phyloP scores from a whole-genome alignment of 2,329 filamentous ascomycete genomes.

The Falciphora oryzae region DNA sequence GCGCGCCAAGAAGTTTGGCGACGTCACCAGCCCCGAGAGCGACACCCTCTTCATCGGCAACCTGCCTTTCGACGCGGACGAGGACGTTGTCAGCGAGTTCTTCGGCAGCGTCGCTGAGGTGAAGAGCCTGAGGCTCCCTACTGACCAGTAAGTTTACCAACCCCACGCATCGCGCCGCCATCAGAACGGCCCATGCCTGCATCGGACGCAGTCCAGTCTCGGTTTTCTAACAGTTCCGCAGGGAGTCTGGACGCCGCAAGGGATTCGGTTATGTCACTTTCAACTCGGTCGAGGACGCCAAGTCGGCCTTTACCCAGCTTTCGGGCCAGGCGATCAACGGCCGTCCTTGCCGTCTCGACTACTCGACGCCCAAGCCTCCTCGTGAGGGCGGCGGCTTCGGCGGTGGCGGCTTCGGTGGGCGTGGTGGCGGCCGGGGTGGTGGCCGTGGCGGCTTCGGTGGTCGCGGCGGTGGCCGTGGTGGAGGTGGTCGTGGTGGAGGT shows the following conservation, averaged over 20 bases:
- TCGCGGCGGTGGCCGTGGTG: slow-evolving; percentile 26
- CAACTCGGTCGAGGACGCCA: slow-evolving; percentile 75
- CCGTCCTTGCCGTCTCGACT: slow-evolving; percentile 79
- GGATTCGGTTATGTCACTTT: slow-evolving; percentile 91
- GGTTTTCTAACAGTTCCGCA: slow-evolving; percentile 23
- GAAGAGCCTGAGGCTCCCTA: slow-evolving; percentile 79
- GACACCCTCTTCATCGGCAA: slow-evolving; percentile 92
- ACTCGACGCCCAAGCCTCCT: slow-evolving; percentile 59
- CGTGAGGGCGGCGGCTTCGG: slow-evolving; percentile 47
- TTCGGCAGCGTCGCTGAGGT: slow-evolving; percentile 68
- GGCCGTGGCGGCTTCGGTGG: slow-evolving; percentile 37
- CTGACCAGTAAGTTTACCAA: slow-evolving; percentile 56
- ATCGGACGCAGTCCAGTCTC: neutral
- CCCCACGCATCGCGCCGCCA: neutral
- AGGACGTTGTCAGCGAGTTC: slow-evolving; percentile 67
- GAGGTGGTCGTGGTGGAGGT: slow-evolving; percentile 43
- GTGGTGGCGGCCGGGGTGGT: slow-evolving; percentile 33
- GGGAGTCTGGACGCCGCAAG: slow-evolving; percentile 78
- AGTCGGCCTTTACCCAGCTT: slow-evolving; percentile 59
- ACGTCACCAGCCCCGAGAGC: slow-evolving; percentile 71
- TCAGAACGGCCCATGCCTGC: neutral
- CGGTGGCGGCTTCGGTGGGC: slow-evolving; percentile 44
- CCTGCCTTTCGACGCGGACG: slow-evolving; percentile 75
- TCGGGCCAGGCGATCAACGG: slow-evolving; percentile 61
- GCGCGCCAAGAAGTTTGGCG: slow-evolving; percentile 66